Conservation (phyloP, 2,329 filamentous ascomycete genomes). For the Colletotrichum siamense region DNA sequence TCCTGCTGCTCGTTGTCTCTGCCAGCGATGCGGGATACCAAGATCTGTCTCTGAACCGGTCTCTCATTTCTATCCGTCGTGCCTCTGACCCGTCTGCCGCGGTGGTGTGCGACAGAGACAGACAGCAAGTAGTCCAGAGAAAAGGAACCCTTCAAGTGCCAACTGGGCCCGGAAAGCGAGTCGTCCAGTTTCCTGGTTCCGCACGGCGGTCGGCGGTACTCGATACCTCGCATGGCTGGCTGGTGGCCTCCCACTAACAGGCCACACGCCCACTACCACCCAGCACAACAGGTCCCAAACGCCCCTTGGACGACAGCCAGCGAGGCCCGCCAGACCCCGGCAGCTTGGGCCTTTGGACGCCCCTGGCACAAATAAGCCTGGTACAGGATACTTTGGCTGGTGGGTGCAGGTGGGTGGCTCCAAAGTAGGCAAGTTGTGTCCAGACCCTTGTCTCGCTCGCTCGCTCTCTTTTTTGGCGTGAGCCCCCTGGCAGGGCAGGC, state of each 20-base stretch:
- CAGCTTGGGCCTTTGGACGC: neutral
- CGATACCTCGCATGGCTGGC: neutral
- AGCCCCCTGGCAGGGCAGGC: neutral
- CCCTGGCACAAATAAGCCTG: neutral
- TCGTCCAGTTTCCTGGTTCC: neutral
- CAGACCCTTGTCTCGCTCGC: neutral
- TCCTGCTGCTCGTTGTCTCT: neutral
- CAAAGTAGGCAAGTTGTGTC: neutral
- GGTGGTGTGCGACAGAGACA: conserved; percentile 16
- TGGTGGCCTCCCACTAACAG: conserved; percentile 2
- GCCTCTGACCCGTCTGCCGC: conserved; percentile 7
- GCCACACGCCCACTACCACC: neutral
- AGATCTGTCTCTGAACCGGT: conserved; percentile 8
- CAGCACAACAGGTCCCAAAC: neutral
- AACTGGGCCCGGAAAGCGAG: neutral
- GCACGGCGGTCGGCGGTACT: neutral
- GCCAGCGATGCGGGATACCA: conserved; percentile 11
- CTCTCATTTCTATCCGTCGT: conserved; percentile 10
- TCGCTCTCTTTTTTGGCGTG: neutral
- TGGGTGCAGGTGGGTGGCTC: neutral
- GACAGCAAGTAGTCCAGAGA: neutral
- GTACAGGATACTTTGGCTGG: neutral
- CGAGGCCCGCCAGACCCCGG: neutral
- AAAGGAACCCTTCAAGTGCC: neutral
- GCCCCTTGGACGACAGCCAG: neutral